These are phyloP conservation scores for Claviceps paspali DNA, from an alignment of 2,329 filamentous ascomycete species.

Conservation along the genomic window DNA sequence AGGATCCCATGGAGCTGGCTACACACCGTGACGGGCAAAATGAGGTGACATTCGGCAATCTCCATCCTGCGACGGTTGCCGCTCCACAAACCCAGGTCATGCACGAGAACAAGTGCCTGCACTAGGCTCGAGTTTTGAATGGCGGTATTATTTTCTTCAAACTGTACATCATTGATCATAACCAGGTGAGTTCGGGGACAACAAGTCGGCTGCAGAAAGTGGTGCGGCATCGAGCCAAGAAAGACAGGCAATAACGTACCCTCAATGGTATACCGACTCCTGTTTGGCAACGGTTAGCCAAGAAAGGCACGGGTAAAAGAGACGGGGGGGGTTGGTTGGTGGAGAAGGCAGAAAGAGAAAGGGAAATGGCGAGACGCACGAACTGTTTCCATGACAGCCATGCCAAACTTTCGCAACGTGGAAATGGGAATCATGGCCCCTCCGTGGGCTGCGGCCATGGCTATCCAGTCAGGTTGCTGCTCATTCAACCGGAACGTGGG, in stretches of 20 bases:
- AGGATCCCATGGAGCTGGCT: background rate
- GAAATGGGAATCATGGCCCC: conserved; percentile 41
- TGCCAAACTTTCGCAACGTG: conserved; percentile 45
- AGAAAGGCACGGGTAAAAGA: too few relatives aligned
- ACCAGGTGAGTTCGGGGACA: background rate
- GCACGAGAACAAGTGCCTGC: conserved; percentile 31
- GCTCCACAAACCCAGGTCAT: conserved; percentile 38
- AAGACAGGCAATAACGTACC: conserved; percentile 10
- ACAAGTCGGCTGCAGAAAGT: background rate
- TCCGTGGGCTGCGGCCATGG: conserved; percentile 43
- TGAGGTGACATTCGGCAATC: conserved; percentile 34
- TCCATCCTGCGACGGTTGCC: conserved; percentile 41
- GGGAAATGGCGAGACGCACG: conserved; percentile 17
- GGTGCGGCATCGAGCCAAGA: background rate
- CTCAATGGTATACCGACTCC: conserved; percentile 16
- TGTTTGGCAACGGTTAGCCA: conserved; percentile 5
- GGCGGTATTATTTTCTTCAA: conserved; percentile 32
- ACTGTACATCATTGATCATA: conserved; percentile 14
- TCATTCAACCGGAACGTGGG: conserved; percentile 40
- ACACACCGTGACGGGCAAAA: conserved; percentile 29
- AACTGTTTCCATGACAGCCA: conserved; percentile 36
- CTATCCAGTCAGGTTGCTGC: conserved; percentile 43
- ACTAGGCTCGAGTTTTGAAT: conserved; percentile 32
- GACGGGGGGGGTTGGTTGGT: too few relatives aligned
- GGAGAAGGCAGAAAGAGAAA: too few relatives aligned